phyloP scores from a whole-genome alignment of 192 early-diverging fungal genomes.

The Linnemannia exigua region DNA sequence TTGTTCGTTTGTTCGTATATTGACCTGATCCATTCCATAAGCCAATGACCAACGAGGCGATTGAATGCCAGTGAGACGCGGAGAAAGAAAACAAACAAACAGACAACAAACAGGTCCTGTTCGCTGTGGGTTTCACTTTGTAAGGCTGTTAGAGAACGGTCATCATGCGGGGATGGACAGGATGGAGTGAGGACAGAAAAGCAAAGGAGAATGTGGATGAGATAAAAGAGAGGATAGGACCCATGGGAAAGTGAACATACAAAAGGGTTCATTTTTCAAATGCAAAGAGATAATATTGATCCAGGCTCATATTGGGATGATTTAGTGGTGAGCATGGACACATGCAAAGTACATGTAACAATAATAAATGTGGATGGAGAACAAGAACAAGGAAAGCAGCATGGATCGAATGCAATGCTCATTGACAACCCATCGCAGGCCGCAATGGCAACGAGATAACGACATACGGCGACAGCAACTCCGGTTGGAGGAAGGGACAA shows the following conservation, averaged over 20 bases:
- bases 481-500: neutral
- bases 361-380: neutral
- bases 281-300: too few species aligned
- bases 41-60: neutral
- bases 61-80: slow-evolving; percentile 1
- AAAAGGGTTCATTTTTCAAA: neutral
- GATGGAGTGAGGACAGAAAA: neutral
- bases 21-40: too few species aligned
- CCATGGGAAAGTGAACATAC: neutral
- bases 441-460: neutral
- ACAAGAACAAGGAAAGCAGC: neutral
- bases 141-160: neutral
- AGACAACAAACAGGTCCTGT: neutral
- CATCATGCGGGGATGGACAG: neutral
- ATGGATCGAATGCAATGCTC: neutral
- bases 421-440: neutral
- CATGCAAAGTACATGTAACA: neutral
- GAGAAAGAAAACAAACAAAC: neutral
- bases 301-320: neutral
- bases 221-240: neutral
- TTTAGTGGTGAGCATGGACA: neutral
- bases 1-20: too few species aligned
- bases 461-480: neutral
- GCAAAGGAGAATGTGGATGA: too few species aligned
- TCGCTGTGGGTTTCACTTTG: neutral